Evolutionary conservation across 768 basidiomycete species (phyloP), one percentile per base, ranked within the genome.

Genomic region (Rhodotorula babjevae): DNA sequence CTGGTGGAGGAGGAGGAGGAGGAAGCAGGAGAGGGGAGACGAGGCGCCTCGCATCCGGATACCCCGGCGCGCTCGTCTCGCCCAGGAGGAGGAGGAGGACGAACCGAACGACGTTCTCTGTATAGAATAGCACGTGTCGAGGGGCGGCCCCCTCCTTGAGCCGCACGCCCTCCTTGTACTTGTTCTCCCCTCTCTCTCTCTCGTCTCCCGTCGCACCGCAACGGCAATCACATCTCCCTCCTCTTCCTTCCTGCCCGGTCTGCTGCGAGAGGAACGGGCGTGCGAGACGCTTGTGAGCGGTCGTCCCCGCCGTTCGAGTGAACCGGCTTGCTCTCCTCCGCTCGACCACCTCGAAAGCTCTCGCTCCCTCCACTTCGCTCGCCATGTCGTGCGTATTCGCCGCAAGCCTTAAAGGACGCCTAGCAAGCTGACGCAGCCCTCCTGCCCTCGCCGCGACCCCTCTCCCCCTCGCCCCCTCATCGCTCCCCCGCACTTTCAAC

Each of bases 81-180:
- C 25, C 10, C 27, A 27, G 23, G 2, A 21, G 11, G 50, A 27
- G 23, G 10, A 7, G 2, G 50, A 12, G 9, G 23, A 9, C 50
- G 23, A 4, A 47, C 12, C 8, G 21, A 7, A 25, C 23, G 50
- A 27, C 6, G 50, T 27, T 7, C 16, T 33, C 7, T 59, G 57
- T 59, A 59, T 59, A 59, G 57, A 56, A 59, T 40, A 36, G 57
- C 59, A 36, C 50, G 50, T 52, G 50, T 52, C 40, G 27, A 56
- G 16, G 4, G 29, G 12, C 55, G 50, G 12, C 23, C 23, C 50
- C 27, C 11, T 18, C 18, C 14, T 15, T 18, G 44, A 46, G 44
- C 44, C 50, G 23, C 25, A 52, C 50, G 50, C 50, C 23, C 50
- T 52, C 50, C 44, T 11, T 52, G 50, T 52, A 52, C 50, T 50